These are phyloP conservation scores for Lomentospora prolificans DNA, from an alignment of 2,329 filamentous ascomycete genomes.

Conservation along the genomic window DNA sequence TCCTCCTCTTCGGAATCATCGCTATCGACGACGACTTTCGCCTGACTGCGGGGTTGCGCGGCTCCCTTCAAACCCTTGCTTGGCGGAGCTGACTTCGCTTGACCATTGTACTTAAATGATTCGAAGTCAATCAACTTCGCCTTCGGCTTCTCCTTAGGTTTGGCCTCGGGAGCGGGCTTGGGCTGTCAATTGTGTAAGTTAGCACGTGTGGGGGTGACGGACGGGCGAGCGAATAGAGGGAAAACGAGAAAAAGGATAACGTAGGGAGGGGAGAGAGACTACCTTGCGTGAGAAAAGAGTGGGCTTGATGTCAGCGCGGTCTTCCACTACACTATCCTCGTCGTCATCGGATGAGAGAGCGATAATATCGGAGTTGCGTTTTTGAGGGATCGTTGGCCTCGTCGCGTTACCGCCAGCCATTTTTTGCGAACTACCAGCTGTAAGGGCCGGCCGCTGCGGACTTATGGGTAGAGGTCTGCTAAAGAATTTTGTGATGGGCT, in stretches of 20 bases:
- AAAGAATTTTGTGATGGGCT: constrained; percentile 66
- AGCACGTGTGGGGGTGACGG: background rate
- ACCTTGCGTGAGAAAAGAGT: constrained; percentile 34
- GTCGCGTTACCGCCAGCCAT: background rate
- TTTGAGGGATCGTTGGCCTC: constrained; percentile 7
- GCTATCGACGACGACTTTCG: constrained; percentile 3
- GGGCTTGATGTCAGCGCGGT: constrained; percentile 52
- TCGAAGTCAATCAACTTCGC: constrained; percentile 6
- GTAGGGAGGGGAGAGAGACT: background rate
- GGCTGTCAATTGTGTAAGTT: constrained; percentile 1
- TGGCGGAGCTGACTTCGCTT: background rate
- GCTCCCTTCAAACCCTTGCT: background rate
- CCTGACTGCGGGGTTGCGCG: background rate
- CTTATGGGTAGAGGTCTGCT: constrained; percentile 22
- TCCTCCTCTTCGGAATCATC: background rate
- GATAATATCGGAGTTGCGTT: constrained; percentile 12
- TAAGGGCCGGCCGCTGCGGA: background rate
- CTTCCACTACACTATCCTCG: constrained; percentile 38
- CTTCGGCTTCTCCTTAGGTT: background rate
- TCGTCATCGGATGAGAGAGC: constrained; percentile 40
- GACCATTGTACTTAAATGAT: constrained; percentile 2
- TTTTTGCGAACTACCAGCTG: background rate
- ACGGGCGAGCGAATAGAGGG: background rate
- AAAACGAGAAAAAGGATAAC: background rate
- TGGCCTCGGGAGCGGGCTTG: constrained; percentile 2